Conservation (phyloP, 371 early-diverging fungal species). For the Haplosporangium sp. region DNA sequence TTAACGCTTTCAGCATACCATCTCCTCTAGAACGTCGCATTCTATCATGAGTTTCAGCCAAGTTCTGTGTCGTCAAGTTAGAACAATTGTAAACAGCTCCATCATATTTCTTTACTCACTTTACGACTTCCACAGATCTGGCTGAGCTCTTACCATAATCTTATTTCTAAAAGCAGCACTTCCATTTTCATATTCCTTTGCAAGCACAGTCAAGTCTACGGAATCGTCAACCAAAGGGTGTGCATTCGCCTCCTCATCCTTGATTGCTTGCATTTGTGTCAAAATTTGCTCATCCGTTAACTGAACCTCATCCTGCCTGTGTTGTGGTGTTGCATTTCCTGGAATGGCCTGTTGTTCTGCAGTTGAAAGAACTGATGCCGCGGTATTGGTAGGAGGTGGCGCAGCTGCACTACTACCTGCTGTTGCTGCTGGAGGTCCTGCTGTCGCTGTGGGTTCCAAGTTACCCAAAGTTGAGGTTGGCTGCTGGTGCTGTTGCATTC, state of each 20-base stretch:
- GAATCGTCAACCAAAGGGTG: constrained; percentile 70
- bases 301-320: constrained; percentile 21
- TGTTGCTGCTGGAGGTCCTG: background rate
- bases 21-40: constrained; percentile 78
- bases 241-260: constrained; percentile 65
- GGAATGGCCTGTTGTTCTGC: background rate
- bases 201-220: constrained; percentile 62
- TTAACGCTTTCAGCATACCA: constrained; percentile 54
- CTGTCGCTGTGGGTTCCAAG: background rate
- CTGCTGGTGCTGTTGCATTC: background rate
- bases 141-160: constrained; percentile 59
- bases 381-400: background rate
- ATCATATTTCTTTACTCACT: background rate
- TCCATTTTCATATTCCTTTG: constrained; percentile 67
- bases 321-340: background rate
- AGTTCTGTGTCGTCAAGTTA: constrained; percentile 58
- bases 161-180: constrained; percentile 68
- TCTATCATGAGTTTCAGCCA: constrained; percentile 61
- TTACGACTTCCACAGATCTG: background rate
- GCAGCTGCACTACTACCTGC: background rate
- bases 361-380: background rate
- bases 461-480: background rate
- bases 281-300: constrained; percentile 74
- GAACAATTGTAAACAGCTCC: background rate
- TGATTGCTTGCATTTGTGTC: constrained; percentile 70